These are phyloP conservation scores for Rhododendron henanense DNA, from an alignment of 148 eudicot species.

Conservation along the genomic window DNA sequence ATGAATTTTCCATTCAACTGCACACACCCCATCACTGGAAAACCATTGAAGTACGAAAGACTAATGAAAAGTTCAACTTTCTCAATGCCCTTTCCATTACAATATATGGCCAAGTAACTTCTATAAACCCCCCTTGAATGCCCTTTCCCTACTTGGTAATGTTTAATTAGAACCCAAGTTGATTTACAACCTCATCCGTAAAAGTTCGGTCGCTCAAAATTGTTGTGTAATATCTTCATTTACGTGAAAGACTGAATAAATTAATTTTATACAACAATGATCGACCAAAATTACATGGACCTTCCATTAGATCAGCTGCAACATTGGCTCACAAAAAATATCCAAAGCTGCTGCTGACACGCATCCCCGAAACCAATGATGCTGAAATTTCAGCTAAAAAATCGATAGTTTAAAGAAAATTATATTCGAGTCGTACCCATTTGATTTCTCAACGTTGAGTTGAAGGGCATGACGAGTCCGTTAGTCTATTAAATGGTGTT, in stretches of 20 bases:
- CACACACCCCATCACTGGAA: not conserved
- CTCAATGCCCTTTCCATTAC: not conserved
- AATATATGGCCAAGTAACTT: not conserved
- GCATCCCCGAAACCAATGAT: not conserved
- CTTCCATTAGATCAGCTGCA: not conserved
- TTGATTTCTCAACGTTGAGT: not conserved
- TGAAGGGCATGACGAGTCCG: not conserved
- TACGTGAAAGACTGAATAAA: not conserved
- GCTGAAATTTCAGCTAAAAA: not conserved
- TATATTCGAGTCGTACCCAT: not conserved
- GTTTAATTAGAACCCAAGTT: not conserved
- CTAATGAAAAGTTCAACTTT: not conserved
- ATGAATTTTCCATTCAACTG: not conserved
- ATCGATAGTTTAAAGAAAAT: not conserved
- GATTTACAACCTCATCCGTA: not conserved
- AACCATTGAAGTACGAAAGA: not conserved
- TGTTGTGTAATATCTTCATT: not conserved
- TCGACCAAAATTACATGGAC: not conserved
- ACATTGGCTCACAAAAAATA: not conserved
- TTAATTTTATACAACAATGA: not conserved
- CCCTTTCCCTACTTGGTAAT: not conserved
- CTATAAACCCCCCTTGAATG: not conserved
- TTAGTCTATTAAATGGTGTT: not conserved
- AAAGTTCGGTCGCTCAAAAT: not conserved
- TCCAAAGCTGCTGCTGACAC: slow-evolving; percentile 7